These are phyloP conservation scores for Tephrocybe sp. DNA, from an alignment of 768 basidiomycete genomes.

Conservation along the genomic window DNA sequence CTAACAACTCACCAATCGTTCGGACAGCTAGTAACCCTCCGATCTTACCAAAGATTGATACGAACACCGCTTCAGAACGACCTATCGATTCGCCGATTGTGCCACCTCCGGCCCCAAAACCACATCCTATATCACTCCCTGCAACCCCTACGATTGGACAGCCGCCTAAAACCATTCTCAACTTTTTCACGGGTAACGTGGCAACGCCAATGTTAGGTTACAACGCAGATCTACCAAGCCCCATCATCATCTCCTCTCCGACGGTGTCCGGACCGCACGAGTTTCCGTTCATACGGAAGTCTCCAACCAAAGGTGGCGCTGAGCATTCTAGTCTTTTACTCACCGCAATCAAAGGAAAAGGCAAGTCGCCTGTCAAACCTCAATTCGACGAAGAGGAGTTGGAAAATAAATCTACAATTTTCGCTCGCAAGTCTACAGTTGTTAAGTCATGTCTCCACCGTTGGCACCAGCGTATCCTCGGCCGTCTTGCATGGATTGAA, in stretches of 20 bases:
- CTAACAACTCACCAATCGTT: slow-evolving; percentile 10
- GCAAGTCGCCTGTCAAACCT: slow-evolving; percentile 22
- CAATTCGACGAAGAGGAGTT: slow-evolving; percentile 32
- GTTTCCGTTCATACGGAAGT: not conserved
- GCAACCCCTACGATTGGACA: slow-evolving; percentile 36
- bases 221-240: slow-evolving; percentile 39
- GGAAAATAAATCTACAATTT: slow-evolving; percentile 38
- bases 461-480: slow-evolving; percentile 46
- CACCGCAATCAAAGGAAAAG: slow-evolving; percentile 19
- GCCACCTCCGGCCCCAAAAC: slow-evolving; percentile 37
- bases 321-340: slow-evolving; percentile 11
- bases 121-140: slow-evolving; percentile 45
- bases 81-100: slow-evolving; percentile 20
- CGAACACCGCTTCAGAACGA: slow-evolving; percentile 13
- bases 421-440: slow-evolving; percentile 35
- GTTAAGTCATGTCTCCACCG: slow-evolving; percentile 39
- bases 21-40: slow-evolving; percentile 17
- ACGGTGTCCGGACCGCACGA: slow-evolving; percentile 22
- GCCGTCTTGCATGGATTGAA: slow-evolving; percentile 54
- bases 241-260: slow-evolving; percentile 35
- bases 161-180: slow-evolving; percentile 29
- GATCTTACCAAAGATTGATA: slow-evolving; percentile 22
- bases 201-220: slow-evolving; percentile 20
- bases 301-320: not conserved
- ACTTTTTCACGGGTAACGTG: slow-evolving; percentile 29